Evolutionary conservation across 345 rosid genomes (phyloP), one percentile per base, ranked within the genome.

Genomic region (Erucastrum elatum): DNA sequence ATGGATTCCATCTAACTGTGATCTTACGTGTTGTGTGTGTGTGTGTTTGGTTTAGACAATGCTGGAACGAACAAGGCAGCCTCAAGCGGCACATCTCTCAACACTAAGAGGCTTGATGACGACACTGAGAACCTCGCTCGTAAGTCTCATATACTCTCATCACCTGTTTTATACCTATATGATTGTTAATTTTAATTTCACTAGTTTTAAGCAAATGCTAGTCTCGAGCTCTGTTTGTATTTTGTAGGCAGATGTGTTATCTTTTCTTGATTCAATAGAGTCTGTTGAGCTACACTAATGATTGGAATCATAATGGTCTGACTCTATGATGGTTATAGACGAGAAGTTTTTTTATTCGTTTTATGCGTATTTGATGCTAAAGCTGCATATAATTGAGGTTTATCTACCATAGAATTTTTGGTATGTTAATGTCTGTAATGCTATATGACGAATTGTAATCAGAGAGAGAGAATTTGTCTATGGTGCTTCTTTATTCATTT

Each of bases 21-120:
- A 16, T 53, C 9, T 16, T 53, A 16, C 2, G n/a, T 49, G 56
- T 53, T 53, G 59, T 53, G 51, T 44, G 49, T 41, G 8, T 41
- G 21, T 2, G 58, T 51, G 25, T 53, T 53, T 25, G 62, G 35
- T 51, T 81, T 85, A 93, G 99, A 85, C 65, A 87, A 80, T 86
- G 99, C 91, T 80, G 98, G 97, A 63, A 75, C 92, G 8, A 95
- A 95, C 87, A 95, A 81, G 82, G 94, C 99, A 2, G 97, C 99
- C 33, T 93, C 98, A 6, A 93, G 97, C 78, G 81, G 97, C 79
- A 91, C 99, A 53, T 74, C 98, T 72, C 68, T 95, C 76, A 95
- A 95, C 84, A 95, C 99, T 2, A 93, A 90, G 85, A 90, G 88
- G 88, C 97, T 93, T 74, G 97, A 93, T 80, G 98, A 95, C 17